phyloP scores from a whole-genome alignment of 352 stramenopile species.

The Globisporangium camurandrum region DNA sequence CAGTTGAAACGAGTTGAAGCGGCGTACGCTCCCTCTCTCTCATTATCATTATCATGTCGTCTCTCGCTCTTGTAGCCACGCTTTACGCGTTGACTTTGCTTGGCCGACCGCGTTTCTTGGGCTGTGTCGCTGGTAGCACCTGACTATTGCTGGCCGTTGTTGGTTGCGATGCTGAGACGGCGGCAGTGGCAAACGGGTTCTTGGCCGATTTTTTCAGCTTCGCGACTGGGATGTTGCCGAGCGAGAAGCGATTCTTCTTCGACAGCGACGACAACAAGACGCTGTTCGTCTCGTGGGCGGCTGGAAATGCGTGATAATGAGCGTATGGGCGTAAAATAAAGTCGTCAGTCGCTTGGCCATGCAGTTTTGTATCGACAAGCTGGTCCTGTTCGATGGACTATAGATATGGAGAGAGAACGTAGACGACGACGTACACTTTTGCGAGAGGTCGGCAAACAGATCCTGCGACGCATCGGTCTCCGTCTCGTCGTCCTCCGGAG shows the following conservation, averaged over 20 bases:
- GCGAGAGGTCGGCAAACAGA: slow-evolving; percentile 36
- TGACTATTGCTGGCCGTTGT: slow-evolving; percentile 16
- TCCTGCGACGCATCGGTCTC: slow-evolving; percentile 27
- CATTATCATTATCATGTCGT: too few relatives aligned
- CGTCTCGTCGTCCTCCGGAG: slow-evolving; percentile 20
- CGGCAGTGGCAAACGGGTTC: slow-evolving; percentile 70
- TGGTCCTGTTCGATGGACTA: not conserved
- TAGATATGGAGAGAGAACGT: not conserved
- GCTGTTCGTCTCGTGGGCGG: slow-evolving; percentile 54
- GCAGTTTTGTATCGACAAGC: too few relatives aligned
- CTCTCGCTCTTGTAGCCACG: not conserved
- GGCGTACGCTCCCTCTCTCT: too few relatives aligned
- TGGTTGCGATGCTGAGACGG: too few relatives aligned
- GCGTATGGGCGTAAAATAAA: not conserved
- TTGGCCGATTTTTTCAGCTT: slow-evolving; percentile 79
- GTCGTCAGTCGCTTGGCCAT: not conserved
- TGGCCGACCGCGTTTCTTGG: slow-evolving; percentile 20
- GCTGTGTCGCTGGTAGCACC: not conserved
- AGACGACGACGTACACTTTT: slow-evolving; percentile 28
- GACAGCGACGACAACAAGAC: slow-evolving; percentile 50
- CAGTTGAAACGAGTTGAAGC: too few relatives aligned
- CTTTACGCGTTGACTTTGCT: slow-evolving; percentile 21
- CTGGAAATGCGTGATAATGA: slow-evolving; percentile 1
- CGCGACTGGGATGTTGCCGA: slow-evolving; percentile 65
- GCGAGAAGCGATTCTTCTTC: slow-evolving; percentile 65